Evolutionary conservation across 345 rosid genomes (phyloP), one percentile per base, ranked within the genome.

Genomic region (Erysimum cheiranthoides): DNA sequence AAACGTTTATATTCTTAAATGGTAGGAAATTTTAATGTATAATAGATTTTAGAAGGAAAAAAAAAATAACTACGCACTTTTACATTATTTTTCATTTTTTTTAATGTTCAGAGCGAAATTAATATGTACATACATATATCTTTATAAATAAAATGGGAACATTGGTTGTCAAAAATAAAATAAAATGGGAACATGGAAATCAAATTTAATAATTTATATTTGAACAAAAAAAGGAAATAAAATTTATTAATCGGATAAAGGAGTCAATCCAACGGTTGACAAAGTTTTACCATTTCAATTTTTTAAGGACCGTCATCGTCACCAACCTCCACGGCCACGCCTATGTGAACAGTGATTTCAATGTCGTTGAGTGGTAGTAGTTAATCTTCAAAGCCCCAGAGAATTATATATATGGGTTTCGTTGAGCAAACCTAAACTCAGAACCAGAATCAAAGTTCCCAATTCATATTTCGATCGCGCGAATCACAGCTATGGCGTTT

Each of bases 401-500:
- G 8, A 14, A n/a, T 40, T 40, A 31, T 63, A 32, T 73, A 30
- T 51, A 28, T 27, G 51, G 12, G 34, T 31, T 31, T 43, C 45
- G 2, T 42, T 42, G 28, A 43, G 5, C 13, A 8, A 46, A 3
- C 45, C 36, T 4, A 40, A 68, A n/a, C 27, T 53, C 40, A 16
- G 5, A 45, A 68, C n/a, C 28, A 21, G 10, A 32, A 71, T 35
- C 61, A 8, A 35, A 35, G 16, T 2, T 35, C 50, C 31, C 51
- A 63, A 5, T 63, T 42, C 35, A 0, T 5, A 2, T 0, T 9
- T 12, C 25, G 14, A 72, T 61, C 43, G 30, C 51, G 34, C 56
- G 38, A 45, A 18, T 7, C 66, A 4, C 43, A 65, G 68, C 73
- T 56, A 89, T 91, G 93, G 83, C 84, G 59, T 76, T 85, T 46